Percentiles rank a stretch among this genome's conserved stretches.
Conservation (phyloP, 2,329 filamentous ascomycete genomes). For the Epichloe uncinata region DNA sequence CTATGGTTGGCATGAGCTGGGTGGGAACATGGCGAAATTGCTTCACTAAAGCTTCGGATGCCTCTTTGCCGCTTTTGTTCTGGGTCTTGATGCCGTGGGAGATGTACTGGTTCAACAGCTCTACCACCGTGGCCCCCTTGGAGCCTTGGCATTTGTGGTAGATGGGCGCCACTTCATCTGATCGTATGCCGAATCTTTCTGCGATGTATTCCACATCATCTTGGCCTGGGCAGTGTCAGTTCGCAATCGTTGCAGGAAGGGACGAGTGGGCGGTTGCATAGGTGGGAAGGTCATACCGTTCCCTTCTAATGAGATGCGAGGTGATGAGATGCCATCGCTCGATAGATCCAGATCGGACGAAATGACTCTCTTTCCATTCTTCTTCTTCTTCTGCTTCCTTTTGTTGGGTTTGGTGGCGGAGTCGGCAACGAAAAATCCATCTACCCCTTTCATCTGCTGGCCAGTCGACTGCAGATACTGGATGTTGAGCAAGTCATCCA, state of each 20-base stretch:
- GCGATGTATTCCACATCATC: slow-evolving; percentile 31
- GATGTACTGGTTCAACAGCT: slow-evolving; percentile 31
- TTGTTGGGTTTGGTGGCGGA: slow-evolving; percentile 22
- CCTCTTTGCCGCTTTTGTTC: slow-evolving; percentile 17
- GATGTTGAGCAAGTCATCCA: slow-evolving; percentile 71
- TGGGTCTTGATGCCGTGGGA: slow-evolving; percentile 21
- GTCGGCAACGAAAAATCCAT: slow-evolving; percentile 58
- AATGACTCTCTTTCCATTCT: slow-evolving; percentile 17
- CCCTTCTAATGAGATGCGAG: slow-evolving; percentile 5
- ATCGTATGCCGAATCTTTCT: slow-evolving; percentile 27
- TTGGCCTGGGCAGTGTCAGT: slow-evolving; percentile 13
- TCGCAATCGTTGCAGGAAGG: not conserved
- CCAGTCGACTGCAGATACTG: slow-evolving; percentile 60
- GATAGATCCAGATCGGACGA: slow-evolving; percentile 7
- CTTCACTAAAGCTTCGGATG: slow-evolving; percentile 20
- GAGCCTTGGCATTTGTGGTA: slow-evolving; percentile 27
- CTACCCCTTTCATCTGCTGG: slow-evolving; percentile 58
- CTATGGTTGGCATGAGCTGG: slow-evolving; percentile 28
- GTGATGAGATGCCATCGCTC: slow-evolving; percentile 8
- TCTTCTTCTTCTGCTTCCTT: slow-evolving; percentile 21
- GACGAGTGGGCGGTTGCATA: too few species aligned
- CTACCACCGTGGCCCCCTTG: slow-evolving; percentile 25
- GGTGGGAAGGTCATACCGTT: not conserved
- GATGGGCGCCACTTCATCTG: slow-evolving; percentile 26
- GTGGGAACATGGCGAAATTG: slow-evolving; percentile 29